Base-by-base conservation (phyloP, 2,329 filamentous ascomycete species). In the Penicillium sp. region DNA sequence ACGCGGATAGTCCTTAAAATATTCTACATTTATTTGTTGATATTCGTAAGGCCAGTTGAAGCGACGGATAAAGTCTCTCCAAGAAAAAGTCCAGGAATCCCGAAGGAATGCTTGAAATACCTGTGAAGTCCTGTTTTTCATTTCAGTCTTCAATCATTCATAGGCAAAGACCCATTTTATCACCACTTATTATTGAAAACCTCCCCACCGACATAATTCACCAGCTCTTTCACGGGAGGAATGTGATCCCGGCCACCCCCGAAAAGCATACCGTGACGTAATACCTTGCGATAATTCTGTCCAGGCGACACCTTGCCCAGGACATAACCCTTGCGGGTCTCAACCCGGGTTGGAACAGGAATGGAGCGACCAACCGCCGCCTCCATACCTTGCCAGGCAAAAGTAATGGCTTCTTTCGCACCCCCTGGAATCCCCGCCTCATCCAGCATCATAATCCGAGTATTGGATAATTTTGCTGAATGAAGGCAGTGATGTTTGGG, bases 361-460 rank as follows among this genome's bases (percentile, higher is more conserved):
- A 85, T 83, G 26, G 77, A 79, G 16, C 84, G 76, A 9, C 82
- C 83, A 0, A 85, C 78, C 14, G 86, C 67, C 2, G 83, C 81
- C 67, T 87, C 83, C 78, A 87, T 82, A 3, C 80, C 84, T 69
- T 85, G 83, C 79, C 82, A 85, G 3, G 85, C 84, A 66, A 87
- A 86, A 1, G 80, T 83, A 51, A 85, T 77, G 5, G 83, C 83
- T 67, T 87, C 84, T 68, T 87, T 87, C 2, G 84, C 83, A 33
- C 79, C 81, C 1, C 73, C 81, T 0, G 83, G 81, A 49, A 87
- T 78, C 4, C 84, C 84, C 3, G 83, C 82, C 48, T 82, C 82
- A 61, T 86, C 83, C 6, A 87, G 73, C 77, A 83, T 82, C 54
- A 78, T 72, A 45, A 87, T 82, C 39, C 73, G 76, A 2, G 79